Base-by-base conservation (phyloP, 495 filamentous ascomycete species). In the Pyronema omphalodes region DNA sequence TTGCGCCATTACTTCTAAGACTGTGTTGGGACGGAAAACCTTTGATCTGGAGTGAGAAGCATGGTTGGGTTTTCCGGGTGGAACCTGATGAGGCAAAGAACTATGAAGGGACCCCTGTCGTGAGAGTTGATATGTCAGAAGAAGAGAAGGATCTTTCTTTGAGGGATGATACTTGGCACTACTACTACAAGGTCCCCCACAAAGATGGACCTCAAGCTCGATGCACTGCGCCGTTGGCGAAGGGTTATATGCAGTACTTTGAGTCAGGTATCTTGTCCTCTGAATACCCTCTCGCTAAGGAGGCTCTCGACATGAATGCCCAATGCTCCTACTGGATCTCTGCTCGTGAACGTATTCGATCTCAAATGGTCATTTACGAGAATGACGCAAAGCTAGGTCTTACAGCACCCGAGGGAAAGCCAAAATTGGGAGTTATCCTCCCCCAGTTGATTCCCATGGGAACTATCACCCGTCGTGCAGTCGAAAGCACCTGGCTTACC, bases 371-470 rank as follows among this genome's bases (percentile, higher is more conserved):
- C 14, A 82, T 99, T 7, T 94, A 94, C 58, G 71, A 84, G 52
- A 72, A 79, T 44, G 78, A 93, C 47, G 58, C 77, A 9, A 29
- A 54, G 11, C 41, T 45, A 7, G 40, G 37, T 7, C 9, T 45
- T 1, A 15, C 40, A 18, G 17, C 54, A 37, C 23, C 41, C 1
- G 36, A 15, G 9, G 9, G 15, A 6, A 18, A 44, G 37, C 57
- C 44, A 37, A 55, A 19, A 55, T 53, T 75, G 7, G 91, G 91
- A 3, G 91, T 84, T 59, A 95, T 99, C 58, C 70, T 99, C n/a
- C 91, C 91, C n/a, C 91, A 99, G 61, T 69, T 99, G 51, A 95
- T 99, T 55, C 91, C 91, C 8, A 99, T 99, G 91, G 91, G 91
- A 11, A 99, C 91, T 14, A 83, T 99, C 53, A 99, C 91, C n/a